Conservation (phyloP, 305 asterid species). For the Plantago rigida region DNA sequence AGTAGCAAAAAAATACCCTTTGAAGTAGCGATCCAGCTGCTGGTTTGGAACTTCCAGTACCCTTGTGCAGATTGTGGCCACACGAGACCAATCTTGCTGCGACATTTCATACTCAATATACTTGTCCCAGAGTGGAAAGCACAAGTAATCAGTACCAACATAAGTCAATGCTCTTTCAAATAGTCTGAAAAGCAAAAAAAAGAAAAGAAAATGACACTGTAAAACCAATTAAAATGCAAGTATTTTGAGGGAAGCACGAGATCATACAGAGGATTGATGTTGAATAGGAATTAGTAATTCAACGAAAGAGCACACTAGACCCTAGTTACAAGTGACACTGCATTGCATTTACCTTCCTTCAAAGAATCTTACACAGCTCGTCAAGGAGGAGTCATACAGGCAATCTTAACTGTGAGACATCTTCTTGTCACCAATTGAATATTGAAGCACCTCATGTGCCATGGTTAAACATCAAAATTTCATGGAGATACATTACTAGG, state of each 20-base stretch:
- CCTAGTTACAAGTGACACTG: constrained; percentile 42
- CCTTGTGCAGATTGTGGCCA: constrained; percentile 76
- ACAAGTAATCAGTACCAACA: constrained; percentile 87
- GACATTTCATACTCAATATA: constrained; percentile 81
- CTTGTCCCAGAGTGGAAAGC: constrained; percentile 95
- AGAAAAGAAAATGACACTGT: constrained; percentile 21
- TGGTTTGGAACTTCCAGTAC: constrained; percentile 82
- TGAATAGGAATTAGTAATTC: constrained; percentile 41
- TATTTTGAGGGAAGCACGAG: constrained; percentile 28
- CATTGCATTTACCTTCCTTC: constrained; percentile 74
- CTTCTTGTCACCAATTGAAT: constrained; percentile 67
- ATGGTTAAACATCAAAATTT: constrained; percentile 47
- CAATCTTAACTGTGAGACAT: constrained; percentile 65
- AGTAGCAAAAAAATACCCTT: constrained; percentile 48
- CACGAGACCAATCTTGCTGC: constrained; percentile 75
- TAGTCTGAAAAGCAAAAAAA: constrained; percentile 53
- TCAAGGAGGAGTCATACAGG: constrained; percentile 60
- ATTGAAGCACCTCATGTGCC: constrained; percentile 86
- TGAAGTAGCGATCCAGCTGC: constrained; percentile 92
- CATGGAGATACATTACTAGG: constrained; percentile 55
- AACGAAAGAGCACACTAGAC: constrained; percentile 56
- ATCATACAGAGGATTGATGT: constrained; percentile 34
- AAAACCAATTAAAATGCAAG: constrained; percentile 24
- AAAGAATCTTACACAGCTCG: constrained; percentile 76
- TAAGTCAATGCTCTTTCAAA: constrained; percentile 89